phyloP scores from a whole-genome alignment of 2,329 filamentous ascomycete species.

The Fusarium nodosum region DNA sequence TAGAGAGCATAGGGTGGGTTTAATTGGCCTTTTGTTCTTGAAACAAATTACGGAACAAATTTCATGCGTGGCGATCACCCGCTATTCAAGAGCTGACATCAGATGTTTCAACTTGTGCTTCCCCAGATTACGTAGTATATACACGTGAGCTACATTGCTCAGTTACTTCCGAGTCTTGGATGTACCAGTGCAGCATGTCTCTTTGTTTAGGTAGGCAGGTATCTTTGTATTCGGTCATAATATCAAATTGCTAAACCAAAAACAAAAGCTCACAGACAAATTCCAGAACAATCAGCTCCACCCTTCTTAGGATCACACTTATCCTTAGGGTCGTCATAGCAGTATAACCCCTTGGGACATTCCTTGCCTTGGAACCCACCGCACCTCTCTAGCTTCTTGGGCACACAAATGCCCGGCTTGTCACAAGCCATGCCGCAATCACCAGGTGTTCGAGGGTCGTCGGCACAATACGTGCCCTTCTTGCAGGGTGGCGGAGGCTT shows the following conservation, averaged over 20 bases:
- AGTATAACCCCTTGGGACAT: slow-evolving; percentile 51
- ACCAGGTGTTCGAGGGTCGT: slow-evolving; percentile 52
- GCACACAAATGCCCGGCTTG: slow-evolving; percentile 53
- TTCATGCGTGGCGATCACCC: slow-evolving; percentile 32
- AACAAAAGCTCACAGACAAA: slow-evolving; percentile 48
- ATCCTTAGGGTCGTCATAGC: slow-evolving; percentile 51
- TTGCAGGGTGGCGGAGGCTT: slow-evolving; percentile 47
- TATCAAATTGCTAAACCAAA: neutral
- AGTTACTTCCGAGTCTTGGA: too few species aligned
- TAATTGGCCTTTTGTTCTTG: slow-evolving; percentile 13
- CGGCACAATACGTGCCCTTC: slow-evolving; percentile 47
- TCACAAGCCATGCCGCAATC: slow-evolving; percentile 56
- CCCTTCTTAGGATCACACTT: slow-evolving; percentile 49
- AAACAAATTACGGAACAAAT: slow-evolving; percentile 18
- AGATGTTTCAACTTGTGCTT: slow-evolving; percentile 12
- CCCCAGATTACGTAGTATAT: neutral
- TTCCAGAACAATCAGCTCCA: slow-evolving; percentile 51
- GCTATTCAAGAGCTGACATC: neutral
- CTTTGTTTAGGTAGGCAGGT: too few species aligned
- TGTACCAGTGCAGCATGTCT: neutral
- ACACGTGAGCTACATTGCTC: slow-evolving; percentile 2
- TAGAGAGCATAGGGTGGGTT: slow-evolving; percentile 6
- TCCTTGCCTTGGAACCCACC: slow-evolving; percentile 45
- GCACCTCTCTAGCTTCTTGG: slow-evolving; percentile 41
- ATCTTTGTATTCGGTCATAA: neutral